These are phyloP conservation scores for Monosporascus sp. DNA, from an alignment of 2,329 filamentous ascomycete genomes.

Conservation along the genomic window DNA sequence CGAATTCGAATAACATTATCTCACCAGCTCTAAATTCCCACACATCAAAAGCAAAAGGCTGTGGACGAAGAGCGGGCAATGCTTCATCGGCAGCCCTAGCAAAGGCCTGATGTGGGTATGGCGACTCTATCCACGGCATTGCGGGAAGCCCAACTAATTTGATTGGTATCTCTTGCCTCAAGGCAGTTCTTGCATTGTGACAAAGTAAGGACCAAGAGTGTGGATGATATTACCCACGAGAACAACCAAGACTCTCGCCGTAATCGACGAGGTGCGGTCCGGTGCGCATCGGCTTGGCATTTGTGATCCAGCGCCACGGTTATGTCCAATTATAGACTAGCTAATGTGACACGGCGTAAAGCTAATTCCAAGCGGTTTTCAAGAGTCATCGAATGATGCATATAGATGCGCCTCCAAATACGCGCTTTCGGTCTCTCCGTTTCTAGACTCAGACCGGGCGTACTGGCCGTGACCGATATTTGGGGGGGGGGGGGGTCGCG, in stretches of 20 bases:
- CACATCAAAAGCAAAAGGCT: background rate
- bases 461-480: too few relatives aligned
- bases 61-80: background rate
- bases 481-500: too few relatives aligned
- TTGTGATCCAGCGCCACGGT: background rate
- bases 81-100: background rate
- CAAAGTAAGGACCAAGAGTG: too few relatives aligned
- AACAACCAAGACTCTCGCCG: background rate
- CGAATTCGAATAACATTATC: background rate
- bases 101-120: background rate
- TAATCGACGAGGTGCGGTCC: background rate
- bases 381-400: too few relatives aligned
- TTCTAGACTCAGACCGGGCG: too few relatives aligned
- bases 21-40: background rate
- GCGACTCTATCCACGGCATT: background rate
- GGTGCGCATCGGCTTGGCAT: background rate
- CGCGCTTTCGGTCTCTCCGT: too few relatives aligned
- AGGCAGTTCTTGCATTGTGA: too few relatives aligned
- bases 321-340: too few relatives aligned
- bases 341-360: too few relatives aligned
- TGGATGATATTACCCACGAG: background rate
- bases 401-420: too few relatives aligned
- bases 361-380: too few relatives aligned
- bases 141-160: background rate
- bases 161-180: too few relatives aligned